Base-by-base conservation (phyloP, 169 alveolate species). In the Plasmodium inui region DNA sequence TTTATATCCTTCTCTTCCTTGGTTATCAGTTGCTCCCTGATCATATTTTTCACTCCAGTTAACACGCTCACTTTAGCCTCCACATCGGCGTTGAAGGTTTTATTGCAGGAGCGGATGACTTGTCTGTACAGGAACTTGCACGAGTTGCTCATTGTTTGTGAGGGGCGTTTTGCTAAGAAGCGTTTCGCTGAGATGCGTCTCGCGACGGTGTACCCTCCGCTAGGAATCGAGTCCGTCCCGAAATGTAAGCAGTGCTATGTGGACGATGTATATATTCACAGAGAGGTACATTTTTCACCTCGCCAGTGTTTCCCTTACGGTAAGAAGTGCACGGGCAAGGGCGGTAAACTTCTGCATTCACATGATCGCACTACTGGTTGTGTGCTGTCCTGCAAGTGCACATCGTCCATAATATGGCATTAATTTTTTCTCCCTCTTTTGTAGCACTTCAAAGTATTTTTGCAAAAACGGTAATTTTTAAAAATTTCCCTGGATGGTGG, bases 1-100 rank as follows among this genome's bases (percentile, higher is more conserved):
- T 86, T 86, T 30, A 86, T 86, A 50, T 86, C 93, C 30, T 74
- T 86, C 46, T 86, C 93, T 74, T 86, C 93, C 67, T 74, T 74
- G 26, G 53, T 74, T 10, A 57, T 86, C 10, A 86, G 34, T 74
- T 86, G 84, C 61, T 86, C 86, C 70, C 93, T 86, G 10, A 86
- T 86, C 76, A 86, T 86, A 86, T 73, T 76, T 76, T 86, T 86
- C 50, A 86, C 82, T 30, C 85, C 93, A 78, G 74, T 86, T 30
- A 86, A 26, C 32, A 86, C 93, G 81, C 61, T 50, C 61, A 50
- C 12, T 30, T 86, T 86, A 22, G 93, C 93, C 61, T 86, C 93
- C 28, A 74, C 37, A 76, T 86, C 93, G n/a, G 78, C 39, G 67
- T 86, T 86, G 81, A 86, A 86, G 32, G 93, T 86, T 74, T 53